Base-by-base conservation (phyloP, 2,329 filamentous ascomycete species). In the Colletotrichum falcatum region DNA sequence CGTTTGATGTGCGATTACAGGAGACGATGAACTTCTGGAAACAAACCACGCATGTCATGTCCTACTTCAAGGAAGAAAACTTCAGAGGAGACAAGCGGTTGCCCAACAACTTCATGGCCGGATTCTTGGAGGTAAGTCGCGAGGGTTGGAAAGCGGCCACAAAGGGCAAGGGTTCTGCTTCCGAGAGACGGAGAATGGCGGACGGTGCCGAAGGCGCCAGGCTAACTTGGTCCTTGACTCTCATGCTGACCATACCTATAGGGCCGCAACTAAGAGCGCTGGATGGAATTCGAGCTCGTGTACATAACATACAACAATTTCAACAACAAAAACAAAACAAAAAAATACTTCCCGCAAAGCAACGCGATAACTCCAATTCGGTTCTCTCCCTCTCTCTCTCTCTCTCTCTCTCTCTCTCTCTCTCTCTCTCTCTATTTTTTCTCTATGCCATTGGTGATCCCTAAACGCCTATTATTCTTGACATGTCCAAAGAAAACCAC, bases 11-110 rank as follows among this genome's bases (percentile, higher is more conserved):
- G 3, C 33, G 5, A 18, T 39, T 61, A 67, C 76, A 98, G 95
- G 96, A 99, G 88, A 99, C 93, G 64, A 90, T 99, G 87, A 99
- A 99, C 86, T 99, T 93, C 88, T 99, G 96, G 96, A 97, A 98
- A 84, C 96, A 99, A 84, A 88, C 95, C 73, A 93, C 93, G 74
- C 96, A 99, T 81, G 89, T 99, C 76, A 94, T 99, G 89, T 94
- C 96, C 77, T 99, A 97, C 84, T 99, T 98, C 88, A 91, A 95
- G 80, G 88, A 91, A 77, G 95, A 98, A 82, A 89, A 87, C 82
- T 89, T 89, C 80, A 84, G 94, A 90, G 86, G 94, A 90, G 81
- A 92, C 86, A 81, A 94, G 76, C 90, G 89, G 80, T 84, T 98
- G 83, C 95, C 95, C 48, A 90, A 90, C 77, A 96, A 89, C 85